Base-by-base conservation (phyloP, 257 asterid species). In the Eucommia ulmoides region DNA sequence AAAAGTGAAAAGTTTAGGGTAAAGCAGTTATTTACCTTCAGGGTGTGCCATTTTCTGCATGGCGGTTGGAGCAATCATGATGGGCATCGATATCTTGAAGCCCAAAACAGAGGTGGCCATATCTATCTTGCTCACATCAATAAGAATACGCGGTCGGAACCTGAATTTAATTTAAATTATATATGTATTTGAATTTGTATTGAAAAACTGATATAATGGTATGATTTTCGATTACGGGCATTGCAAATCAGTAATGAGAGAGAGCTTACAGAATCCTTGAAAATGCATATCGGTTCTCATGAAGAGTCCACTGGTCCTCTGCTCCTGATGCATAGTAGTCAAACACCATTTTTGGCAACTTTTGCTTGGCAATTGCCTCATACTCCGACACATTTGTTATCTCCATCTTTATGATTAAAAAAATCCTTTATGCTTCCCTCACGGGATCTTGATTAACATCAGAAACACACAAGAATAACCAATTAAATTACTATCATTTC, bases 11-110 rank as follows among this genome's bases (percentile, higher is more conserved):
- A 58, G 50, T 20, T 42, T 23, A 53, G 52, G 52, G 24, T 56
- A 35, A 61, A 20, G 26, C 16, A 18, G 20, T 2, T 48, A 5
- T 17, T 46, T 67, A 86, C 96, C 94, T 67, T 83, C 82, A 55
- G 91, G 93, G 51, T 83, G 93, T 42, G 97, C 94, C 94, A 83
- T 83, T 76, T 81, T 83, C 74, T 80, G 89, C 93, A 87, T 80
- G 24, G 91, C 93, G 3, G 93, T 83, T 1, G 97, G 97, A 61
- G 97, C 94, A 63, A 87, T 69, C 97, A 87, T 87, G 68, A 87
- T 78, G 0, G 94, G 97, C 87, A 83, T 83, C 24, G 97, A 80
- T 55, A 80, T 64, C 58, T 76, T 80, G 72, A 60, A 69, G 21
- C 87, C 94, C 65, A 80, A 70, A 22, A 81, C 57, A 12, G 75